Evolutionary conservation across 192 early-diverging fungal species (phyloP).

Genomic region (Coemansia biformis): DNA sequence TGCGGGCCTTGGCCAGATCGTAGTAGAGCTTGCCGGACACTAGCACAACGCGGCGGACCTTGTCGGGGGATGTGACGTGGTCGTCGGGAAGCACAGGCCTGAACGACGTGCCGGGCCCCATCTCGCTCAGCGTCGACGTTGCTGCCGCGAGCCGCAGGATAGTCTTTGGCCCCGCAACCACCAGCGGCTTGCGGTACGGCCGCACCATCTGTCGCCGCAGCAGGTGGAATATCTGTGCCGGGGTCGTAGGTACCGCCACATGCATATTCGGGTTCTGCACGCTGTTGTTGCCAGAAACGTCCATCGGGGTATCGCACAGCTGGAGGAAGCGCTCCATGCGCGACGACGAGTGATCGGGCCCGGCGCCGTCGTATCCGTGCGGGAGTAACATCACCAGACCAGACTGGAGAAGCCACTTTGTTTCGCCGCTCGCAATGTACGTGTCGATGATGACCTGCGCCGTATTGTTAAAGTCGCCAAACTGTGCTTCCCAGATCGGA

Average conservation of each 20-base stretch:
- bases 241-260: slow-evolving; percentile 86
- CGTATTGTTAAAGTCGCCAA: slow-evolving; percentile 97
- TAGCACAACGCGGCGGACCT: slow-evolving; percentile 64
- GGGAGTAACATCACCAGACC: slow-evolving; percentile 91
- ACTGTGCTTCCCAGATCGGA: slow-evolving; percentile 97
- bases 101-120: slow-evolving; percentile 82
- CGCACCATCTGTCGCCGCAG: slow-evolving; percentile 88
- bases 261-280: slow-evolving; percentile 87
- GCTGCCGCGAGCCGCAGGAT: slow-evolving; percentile 61
- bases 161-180: slow-evolving; percentile 74
- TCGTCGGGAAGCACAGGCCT: slow-evolving; percentile 71
- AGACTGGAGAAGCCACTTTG: slow-evolving; percentile 92
- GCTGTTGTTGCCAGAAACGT: slow-evolving; percentile 51
- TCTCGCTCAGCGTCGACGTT: slow-evolving; percentile 70
- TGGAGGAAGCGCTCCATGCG: slow-evolving; percentile 95
- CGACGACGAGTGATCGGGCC: slow-evolving; percentile 89
- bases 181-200: slow-evolving; percentile 90
- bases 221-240: slow-evolving; percentile 94
- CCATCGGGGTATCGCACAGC: slow-evolving; percentile 75
- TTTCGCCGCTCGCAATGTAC: slow-evolving; percentile 79
- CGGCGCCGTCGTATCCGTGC: slow-evolving; percentile 92
- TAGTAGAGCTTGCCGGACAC: slow-evolving; percentile 92
- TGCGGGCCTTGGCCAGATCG: slow-evolving; percentile 77
- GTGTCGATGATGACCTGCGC: slow-evolving; percentile 95
- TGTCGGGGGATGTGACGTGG: slow-evolving; percentile 33